phyloP scores from a whole-genome alignment of 306 rosid species.

The Begonia fuchsioides region DNA sequence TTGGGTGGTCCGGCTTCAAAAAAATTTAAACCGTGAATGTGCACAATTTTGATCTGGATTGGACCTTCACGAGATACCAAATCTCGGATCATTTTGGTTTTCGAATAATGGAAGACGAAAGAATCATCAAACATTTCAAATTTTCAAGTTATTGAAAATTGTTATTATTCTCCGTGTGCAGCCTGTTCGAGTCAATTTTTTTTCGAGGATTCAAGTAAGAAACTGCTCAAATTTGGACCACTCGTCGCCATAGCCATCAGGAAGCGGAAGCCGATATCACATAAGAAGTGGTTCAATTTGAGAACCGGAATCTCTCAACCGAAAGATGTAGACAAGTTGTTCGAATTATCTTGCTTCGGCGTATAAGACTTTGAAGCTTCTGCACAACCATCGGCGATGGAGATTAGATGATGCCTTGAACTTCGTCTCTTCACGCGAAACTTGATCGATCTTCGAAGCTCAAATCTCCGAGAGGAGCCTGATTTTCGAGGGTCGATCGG shows the following conservation, averaged over 20 bases:
- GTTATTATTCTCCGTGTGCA: constrained; percentile 10
- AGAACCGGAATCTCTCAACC: constrained; percentile 29
- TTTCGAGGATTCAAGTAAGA: constrained; percentile 36
- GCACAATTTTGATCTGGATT: no score
- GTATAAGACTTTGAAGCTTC: constrained; percentile 28
- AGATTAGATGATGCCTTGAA: background rate
- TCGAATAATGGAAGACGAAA: no score
- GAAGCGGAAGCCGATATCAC: constrained; percentile 37
- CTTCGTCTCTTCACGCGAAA: background rate
- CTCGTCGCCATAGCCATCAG: constrained; percentile 77
- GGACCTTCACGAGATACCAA: no score
- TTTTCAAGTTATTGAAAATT: background rate
- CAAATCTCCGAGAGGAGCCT: background rate
- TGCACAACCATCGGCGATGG: constrained; percentile 7
- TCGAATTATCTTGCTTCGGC: constrained; percentile 36
- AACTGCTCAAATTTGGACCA: background rate
- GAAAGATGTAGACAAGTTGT: constrained; percentile 48
- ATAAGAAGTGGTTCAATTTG: constrained; percentile 40
- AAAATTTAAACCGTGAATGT: no score
- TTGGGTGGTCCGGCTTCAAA: no score
- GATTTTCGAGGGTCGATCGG: background rate
- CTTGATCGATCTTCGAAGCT: background rate
- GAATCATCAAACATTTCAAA: no score
- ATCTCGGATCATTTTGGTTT: no score
- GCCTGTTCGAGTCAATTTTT: constrained; percentile 40